A percentile compares a stretch with the other conserved stretches of the same genome.
Evolutionary conservation across 345 rosid species (phyloP).

Genomic region (Lumnitzera littorea): DNA sequence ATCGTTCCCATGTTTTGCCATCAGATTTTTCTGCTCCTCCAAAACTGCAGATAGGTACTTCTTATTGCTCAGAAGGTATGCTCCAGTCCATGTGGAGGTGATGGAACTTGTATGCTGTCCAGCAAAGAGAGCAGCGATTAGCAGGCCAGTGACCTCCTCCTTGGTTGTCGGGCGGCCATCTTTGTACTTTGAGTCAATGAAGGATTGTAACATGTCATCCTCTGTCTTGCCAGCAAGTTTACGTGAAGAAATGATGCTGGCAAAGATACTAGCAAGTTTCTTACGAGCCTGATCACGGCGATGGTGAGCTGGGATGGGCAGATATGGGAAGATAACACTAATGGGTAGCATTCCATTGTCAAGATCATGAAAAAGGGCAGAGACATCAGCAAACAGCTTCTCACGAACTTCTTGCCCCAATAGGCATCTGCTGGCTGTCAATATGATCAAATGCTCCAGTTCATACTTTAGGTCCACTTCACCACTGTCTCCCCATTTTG

Average conservation of each 20-base stretch:
- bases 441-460: slow-evolving; percentile 87
- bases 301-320: slow-evolving; percentile 91
- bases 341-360: slow-evolving; percentile 97
- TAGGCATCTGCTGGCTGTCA: slow-evolving; percentile 98
- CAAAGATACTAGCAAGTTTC: slow-evolving; percentile 73
- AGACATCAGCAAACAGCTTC: slow-evolving; percentile 89
- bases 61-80: slow-evolving; percentile 67
- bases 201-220: slow-evolving; percentile 93
- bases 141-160: slow-evolving; percentile 81
- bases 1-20: slow-evolving; percentile 69
- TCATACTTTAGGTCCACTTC: slow-evolving; percentile 87
- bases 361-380: slow-evolving; percentile 89
- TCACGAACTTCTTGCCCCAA: slow-evolving; percentile 91
- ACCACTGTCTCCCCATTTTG: slow-evolving; percentile 93
- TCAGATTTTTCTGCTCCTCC: slow-evolving; percentile 72
- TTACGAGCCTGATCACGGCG: slow-evolving; percentile 84
- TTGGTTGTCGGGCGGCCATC: slow-evolving; percentile 88
- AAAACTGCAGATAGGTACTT: slow-evolving; percentile 48
- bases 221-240: slow-evolving; percentile 60
- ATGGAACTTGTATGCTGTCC: slow-evolving; percentile 99
- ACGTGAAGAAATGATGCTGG: slow-evolving; percentile 71
- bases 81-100: slow-evolving; percentile 96
- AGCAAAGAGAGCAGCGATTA: slow-evolving; percentile 95
- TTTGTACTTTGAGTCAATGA: slow-evolving; percentile 91
- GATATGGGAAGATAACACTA: slow-evolving; percentile 87